phyloP scores from a whole-genome alignment of 2,329 filamentous ascomycete species.

The Penicillium sp. region DNA sequence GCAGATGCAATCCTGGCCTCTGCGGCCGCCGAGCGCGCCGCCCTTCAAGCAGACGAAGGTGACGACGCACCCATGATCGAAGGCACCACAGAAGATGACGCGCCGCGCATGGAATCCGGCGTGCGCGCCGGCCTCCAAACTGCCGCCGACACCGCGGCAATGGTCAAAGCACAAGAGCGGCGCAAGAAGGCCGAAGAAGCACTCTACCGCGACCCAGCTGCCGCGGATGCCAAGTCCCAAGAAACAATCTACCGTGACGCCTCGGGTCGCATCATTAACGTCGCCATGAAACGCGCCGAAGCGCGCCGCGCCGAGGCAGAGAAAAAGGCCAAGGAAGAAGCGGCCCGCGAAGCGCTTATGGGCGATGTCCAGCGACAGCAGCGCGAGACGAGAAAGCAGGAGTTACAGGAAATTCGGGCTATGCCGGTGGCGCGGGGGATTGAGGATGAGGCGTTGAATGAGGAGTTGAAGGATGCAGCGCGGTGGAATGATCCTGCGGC shows the following conservation, averaged over 20 bases:
- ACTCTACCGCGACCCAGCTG: constrained; percentile 40
- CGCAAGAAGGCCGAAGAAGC: constrained; percentile 51
- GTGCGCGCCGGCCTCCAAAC: constrained; percentile 85
- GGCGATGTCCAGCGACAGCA: constrained; percentile 82
- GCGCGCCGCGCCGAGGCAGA: constrained; percentile 77
- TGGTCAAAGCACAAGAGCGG: constrained; percentile 66
- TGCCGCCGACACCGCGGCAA: constrained; percentile 73
- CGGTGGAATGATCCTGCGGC: constrained; percentile 96
- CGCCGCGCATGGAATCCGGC: constrained; percentile 79
- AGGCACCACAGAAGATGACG: constrained; percentile 35
- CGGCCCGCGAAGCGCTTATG: constrained; percentile 69
- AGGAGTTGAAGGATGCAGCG: constrained; percentile 71
- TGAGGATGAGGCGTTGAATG: constrained; percentile 87
- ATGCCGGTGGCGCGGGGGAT: constrained; percentile 76
- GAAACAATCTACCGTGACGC: constrained; percentile 97
- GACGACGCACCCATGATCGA: constrained; percentile 51
- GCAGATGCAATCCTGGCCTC: constrained; percentile 78
- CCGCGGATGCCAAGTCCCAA: constrained; percentile 53
- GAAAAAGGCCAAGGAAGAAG: constrained; percentile 63
- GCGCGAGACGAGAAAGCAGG: constrained; percentile 64
- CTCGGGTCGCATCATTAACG: constrained; percentile 88
- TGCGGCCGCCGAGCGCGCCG: constrained; percentile 67
- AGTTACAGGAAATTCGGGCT: constrained; percentile 76
- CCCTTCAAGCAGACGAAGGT: constrained; percentile 51
- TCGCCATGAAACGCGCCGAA: constrained; percentile 86